Evolutionary conservation across 495 filamentous ascomycete species (phyloP), one percentile per base, ranked within the genome.

Genomic region (Trichocladium antarcticum): DNA sequence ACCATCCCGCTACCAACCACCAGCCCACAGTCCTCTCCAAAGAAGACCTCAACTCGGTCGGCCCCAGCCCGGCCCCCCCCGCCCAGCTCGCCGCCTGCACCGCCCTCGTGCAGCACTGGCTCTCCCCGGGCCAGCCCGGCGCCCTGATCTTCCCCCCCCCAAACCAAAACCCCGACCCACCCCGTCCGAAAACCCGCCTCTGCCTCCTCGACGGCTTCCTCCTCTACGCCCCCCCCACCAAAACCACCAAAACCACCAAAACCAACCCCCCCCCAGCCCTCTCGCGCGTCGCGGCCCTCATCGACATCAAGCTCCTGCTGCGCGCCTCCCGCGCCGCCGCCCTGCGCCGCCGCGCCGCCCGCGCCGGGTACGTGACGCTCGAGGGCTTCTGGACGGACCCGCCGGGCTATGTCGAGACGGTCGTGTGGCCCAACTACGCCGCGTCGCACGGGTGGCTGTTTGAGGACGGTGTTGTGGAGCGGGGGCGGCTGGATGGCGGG

Each of bases 381-480:
- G 84, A 82, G 62, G 89, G 89, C 14, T 96, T 94, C 69, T 98
- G 90, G 92, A 74, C 77, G 16, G 92, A 98, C 63, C 92, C 92
- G 1, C 85, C 84, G 1, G 89, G 86, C 0, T 98, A 96, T 66
- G 88, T 96, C 38, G 92, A 98, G 57, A 75, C 84, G 66, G 75
- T 98, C 47, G 92, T 98, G 3, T 98, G 92, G 92, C 89, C 89
- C 22, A 85, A 88, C 51, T 97, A 95, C 63, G 85, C 84, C 17
- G 69, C 72, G 55, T 75, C 83, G 61, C 88, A 97, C 69, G 63
- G 68, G 47, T 87, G 81, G 69, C 65, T 96, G 55, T 85, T 95
- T 63, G 55, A 80, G 49, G 68, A 68, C 17, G 79, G 75, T 3
- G 29, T 85, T 62, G 80, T 82, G 0, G 74, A 82, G 43, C 69